Evolutionary conservation across 108 stramenopile genomes (phyloP), one percentile per base, ranked within the genome.

Genomic region (Nitzschia palea): DNA sequence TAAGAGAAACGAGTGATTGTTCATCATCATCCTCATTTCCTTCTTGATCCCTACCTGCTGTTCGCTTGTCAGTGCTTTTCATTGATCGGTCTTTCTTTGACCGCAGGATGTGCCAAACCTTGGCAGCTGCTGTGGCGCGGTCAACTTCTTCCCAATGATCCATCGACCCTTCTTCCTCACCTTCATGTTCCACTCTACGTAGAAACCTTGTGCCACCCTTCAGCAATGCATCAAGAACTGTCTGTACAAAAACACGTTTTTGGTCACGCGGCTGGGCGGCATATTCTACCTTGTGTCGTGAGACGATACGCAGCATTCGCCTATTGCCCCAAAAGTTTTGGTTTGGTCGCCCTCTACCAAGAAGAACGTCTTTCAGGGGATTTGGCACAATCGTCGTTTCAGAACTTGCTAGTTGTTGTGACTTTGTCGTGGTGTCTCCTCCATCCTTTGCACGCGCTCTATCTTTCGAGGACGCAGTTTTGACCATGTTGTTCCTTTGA

Each of bases 71-170:
- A n/a, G n/a, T n/a, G n/a, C n/a, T n/a, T n/a, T n/a, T n/a, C n/a
- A n/a, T n/a, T n/a, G n/a, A n/a, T n/a, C 47, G 9, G n/a, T n/a
- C n/a, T n/a, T 20, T 20, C 22, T 48, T 48, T 5, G 18, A 18
- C 47, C 47, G 9, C n/a, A 48, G n/a, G 22, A 20, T 20, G n/a
- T 48, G 47, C 47, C 47, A 48, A n/a, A 48, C 47, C 47, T 48
- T 48, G 15, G 15, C 47, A 5, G 47, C 47, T 48, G 47, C 8
- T 20, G n/a, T 4, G 17, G 47, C 47, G 4, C 47, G 47, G 8
- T 8, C n/a, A 18, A 48, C 47, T 20, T 48, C 47, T 48, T 48
- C 47, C 47, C 47, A 48, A n/a, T n/a, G n/a, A n/a, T n/a, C n/a
- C n/a, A n/a, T n/a, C n/a, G n/a, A n/a, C 12, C 37, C 10, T 40